A percentile compares a stretch with the other conserved stretches of the same genome.
Conservation (phyloP, 139 green algal genomes). For the Microglena sp. region DNA sequence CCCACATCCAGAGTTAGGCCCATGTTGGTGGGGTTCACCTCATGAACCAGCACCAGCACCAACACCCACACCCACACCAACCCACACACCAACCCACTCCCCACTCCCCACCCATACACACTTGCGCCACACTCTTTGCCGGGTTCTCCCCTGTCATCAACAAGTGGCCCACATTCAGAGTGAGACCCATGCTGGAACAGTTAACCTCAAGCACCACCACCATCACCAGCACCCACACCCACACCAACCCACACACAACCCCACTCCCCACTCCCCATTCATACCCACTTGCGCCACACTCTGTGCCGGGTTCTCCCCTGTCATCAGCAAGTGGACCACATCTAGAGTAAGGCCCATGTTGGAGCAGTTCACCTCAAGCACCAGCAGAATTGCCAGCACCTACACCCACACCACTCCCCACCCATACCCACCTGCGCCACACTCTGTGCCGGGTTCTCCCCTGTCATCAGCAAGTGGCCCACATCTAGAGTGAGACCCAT, state of each 20-base stretch:
- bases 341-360: slow-evolving; percentile 66
- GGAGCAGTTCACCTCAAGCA: slow-evolving; percentile 14
- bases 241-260: too few species aligned
- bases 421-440: slow-evolving; percentile 23
- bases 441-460: slow-evolving; percentile 53
- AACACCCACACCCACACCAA: too few species aligned
- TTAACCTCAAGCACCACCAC: too few species aligned
- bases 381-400: too few species aligned
- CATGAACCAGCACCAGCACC: too few species aligned
- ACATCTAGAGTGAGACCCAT: slow-evolving; percentile 60
- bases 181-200: slow-evolving; percentile 50
- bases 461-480: slow-evolving; percentile 54
- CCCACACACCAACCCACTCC: too few species aligned
- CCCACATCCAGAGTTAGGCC: slow-evolving; percentile 59
- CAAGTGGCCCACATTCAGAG: slow-evolving; percentile 54
- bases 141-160: slow-evolving; percentile 57
- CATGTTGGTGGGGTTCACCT: slow-evolving; percentile 33
- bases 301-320: slow-evolving; percentile 55
- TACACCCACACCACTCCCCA: too few species aligned
- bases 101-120: too few species aligned
- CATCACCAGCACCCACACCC: too few species aligned
- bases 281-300: too few species aligned
- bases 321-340: slow-evolving; percentile 50
- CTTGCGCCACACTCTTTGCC: slow-evolving; percentile 36
- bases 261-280: too few species aligned